Conservation (phyloP, 352 stramenopile genomes). For the Phytophthora capsici region DNA sequence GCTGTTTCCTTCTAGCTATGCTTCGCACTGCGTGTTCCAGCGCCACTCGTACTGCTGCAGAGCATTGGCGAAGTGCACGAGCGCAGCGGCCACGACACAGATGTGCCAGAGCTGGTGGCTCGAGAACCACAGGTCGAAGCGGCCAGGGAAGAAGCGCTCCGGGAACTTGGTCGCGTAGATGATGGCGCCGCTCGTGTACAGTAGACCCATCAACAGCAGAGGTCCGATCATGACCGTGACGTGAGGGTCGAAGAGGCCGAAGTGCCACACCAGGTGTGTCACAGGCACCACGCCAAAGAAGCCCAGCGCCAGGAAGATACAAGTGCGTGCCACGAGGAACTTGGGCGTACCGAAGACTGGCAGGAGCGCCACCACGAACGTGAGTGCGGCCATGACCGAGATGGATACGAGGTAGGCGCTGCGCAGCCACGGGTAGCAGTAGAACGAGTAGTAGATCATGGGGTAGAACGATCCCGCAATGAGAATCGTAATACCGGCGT, state of each 20-base stretch:
- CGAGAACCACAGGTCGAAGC: slow-evolving; percentile 87
- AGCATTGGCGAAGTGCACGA: slow-evolving; percentile 85
- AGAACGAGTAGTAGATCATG: slow-evolving; percentile 91
- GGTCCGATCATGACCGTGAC: slow-evolving; percentile 87
- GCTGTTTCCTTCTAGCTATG: slow-evolving; percentile 35
- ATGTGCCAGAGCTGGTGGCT: slow-evolving; percentile 91
- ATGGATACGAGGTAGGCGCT: slow-evolving; percentile 75
- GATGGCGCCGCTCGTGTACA: slow-evolving; percentile 83
- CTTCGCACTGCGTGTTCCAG: slow-evolving; percentile 81
- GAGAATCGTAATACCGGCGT: slow-evolving; percentile 87
- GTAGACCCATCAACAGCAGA: slow-evolving; percentile 72
- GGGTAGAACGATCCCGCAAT: slow-evolving; percentile 89
- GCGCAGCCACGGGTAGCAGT: slow-evolving; percentile 75
- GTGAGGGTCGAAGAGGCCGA: slow-evolving; percentile 80
- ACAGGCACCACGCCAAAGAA: slow-evolving; percentile 86
- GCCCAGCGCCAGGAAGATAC: slow-evolving; percentile 81
- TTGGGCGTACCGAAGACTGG: slow-evolving; percentile 74
- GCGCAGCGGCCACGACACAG: slow-evolving; percentile 84
- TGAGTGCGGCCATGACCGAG: slow-evolving; percentile 68
- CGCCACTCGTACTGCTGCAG: slow-evolving; percentile 90
- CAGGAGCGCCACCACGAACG: slow-evolving; percentile 75
- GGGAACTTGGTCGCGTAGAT: slow-evolving; percentile 89
- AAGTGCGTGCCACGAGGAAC: slow-evolving; percentile 74
- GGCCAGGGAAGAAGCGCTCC: slow-evolving; percentile 84
- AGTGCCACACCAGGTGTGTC: slow-evolving; percentile 76